Evolutionary conservation across 345 rosid species (phyloP), one percentile per base, ranked within the genome.

Genomic region (Gossypium herbaceum): DNA sequence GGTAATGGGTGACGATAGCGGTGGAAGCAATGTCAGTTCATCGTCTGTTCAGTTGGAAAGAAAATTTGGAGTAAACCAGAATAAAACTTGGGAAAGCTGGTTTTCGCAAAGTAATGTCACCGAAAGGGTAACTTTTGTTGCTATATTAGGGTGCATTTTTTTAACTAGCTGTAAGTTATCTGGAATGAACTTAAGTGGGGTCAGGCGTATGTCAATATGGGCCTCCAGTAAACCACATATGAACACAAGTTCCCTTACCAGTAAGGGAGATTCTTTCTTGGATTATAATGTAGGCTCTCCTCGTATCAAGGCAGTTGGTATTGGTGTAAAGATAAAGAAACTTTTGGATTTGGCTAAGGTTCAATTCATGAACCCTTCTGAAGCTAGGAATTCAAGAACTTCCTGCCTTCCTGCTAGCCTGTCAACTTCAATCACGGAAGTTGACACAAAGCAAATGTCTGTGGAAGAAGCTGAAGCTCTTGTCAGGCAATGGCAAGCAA

Each of bases 391-490:
- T 67, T 51, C 72, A 27, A 79, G 83, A 70, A 83, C 69, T 62
- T 68, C 86, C 13, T 68, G 79, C 72, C 85, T 82, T 58, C 78
- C 86, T 61, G 81, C 90, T 79, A 79, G 88, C 68, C 52, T 82
- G 74, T 79, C 90, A 75, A 82, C 86, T 43, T 83, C 87, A 13
- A 73, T 54, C 34, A 68, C 75, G 27, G 79, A 75, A 56, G 76
- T 77, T 58, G 78, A 83, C 59, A 87, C 81, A 82, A 90, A 83
- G 79, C 82, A 81, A 61, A 95, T 95, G 98, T 82, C 90, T 66
- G 68, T 82, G 56, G 94, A 91, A 82, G 98, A 95, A 62, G 98
- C 99, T 44, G 99, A 95, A 86, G 84, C 84, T 57, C 94, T 93
- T 69, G 94, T 95, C 57, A 85, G 85, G 85, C 92, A 87, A 74